phyloP scores from a whole-genome alignment of 1,139 yeast species.

The Yamadazyma pseudoaaseri region DNA sequence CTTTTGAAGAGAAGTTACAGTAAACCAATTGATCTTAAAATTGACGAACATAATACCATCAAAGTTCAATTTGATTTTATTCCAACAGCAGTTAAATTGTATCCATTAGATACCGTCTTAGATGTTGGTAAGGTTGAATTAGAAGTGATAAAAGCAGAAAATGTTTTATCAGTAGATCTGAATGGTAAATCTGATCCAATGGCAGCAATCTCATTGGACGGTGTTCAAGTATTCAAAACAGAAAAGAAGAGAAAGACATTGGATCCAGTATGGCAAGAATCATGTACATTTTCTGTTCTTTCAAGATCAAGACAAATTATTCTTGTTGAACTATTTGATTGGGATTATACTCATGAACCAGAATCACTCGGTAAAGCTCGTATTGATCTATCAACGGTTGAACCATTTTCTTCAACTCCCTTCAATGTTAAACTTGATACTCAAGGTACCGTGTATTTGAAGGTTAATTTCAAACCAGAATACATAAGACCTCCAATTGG shows the following conservation, averaged over 20 bases:
- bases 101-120: slow-evolving; percentile 57
- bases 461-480: slow-evolving; percentile 60
- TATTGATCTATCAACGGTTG: slow-evolving; percentile 50
- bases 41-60: slow-evolving; percentile 44
- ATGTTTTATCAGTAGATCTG: slow-evolving; percentile 57
- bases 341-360: slow-evolving; percentile 75
- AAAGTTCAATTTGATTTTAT: slow-evolving; percentile 54
- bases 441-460: slow-evolving; percentile 56
- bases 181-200: slow-evolving; percentile 80
- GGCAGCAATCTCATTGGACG: slow-evolving; percentile 52
- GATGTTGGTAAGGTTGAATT: slow-evolving; percentile 66
- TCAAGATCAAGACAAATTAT: slow-evolving; percentile 60
- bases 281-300: slow-evolving; percentile 53
- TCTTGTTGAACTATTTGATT: slow-evolving; percentile 56
- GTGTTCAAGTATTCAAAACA: slow-evolving; percentile 53
- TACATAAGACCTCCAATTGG: slow-evolving; percentile 61
- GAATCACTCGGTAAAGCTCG: slow-evolving; percentile 54
- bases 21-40: slow-evolving; percentile 43
- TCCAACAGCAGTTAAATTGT: slow-evolving; percentile 55
- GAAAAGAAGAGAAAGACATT: slow-evolving; percentile 63
- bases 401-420: slow-evolving; percentile 43
- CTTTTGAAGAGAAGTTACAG: slow-evolving; percentile 48
- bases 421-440: slow-evolving; percentile 54
- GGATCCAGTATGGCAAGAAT: slow-evolving; percentile 70
- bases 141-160: slow-evolving; percentile 54